Percentiles rank a stretch among this genome's conserved stretches.
Conservation (phyloP, 2,329 filamentous ascomycete genomes). For the Ramichloridium luteum region DNA sequence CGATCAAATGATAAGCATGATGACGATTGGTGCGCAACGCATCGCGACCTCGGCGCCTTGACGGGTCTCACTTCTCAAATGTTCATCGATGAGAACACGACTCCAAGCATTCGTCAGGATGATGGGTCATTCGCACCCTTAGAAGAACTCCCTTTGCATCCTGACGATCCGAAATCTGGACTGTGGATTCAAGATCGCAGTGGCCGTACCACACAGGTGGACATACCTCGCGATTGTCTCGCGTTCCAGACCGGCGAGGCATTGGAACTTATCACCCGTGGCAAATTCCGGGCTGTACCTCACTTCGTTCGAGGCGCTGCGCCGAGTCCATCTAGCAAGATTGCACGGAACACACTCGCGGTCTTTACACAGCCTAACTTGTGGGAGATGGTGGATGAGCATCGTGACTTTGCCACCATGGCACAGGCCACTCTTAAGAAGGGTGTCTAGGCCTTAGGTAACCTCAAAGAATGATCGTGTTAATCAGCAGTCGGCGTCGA, state of each 20-base stretch:
- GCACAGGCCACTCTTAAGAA: constrained; percentile 38
- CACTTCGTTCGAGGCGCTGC: constrained; percentile 80
- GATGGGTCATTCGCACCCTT: constrained; percentile 28
- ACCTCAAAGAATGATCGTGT: no score
- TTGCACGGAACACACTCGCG: constrained; percentile 67
- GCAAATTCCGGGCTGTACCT: constrained; percentile 84
- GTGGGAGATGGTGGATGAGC: constrained; percentile 61
- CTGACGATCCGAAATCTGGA: constrained; percentile 67
- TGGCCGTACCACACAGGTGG: constrained; percentile 75
- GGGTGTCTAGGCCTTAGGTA: no score
- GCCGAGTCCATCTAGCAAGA: constrained; percentile 25
- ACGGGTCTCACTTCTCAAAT: constrained; percentile 91
- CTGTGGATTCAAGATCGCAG: constrained; percentile 87
- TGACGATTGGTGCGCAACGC: constrained; percentile 90
- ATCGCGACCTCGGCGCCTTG: constrained; percentile 84
- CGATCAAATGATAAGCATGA: constrained; percentile 32
- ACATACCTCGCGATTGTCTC: constrained; percentile 80
- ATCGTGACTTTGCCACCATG: constrained; percentile 58
- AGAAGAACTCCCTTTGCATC: constrained; percentile 59
- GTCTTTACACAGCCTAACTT: constrained; percentile 97
- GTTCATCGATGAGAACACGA: constrained; percentile 69
- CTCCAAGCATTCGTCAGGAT: constrained; percentile 26
- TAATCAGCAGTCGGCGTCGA: no score
- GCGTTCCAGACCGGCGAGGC: constrained; percentile 95
- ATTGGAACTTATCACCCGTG: constrained; percentile 79